Evolutionary conservation across 2,329 filamentous ascomycete genomes (phyloP).

Genomic region (Sporothrix pseudoabietina): DNA sequence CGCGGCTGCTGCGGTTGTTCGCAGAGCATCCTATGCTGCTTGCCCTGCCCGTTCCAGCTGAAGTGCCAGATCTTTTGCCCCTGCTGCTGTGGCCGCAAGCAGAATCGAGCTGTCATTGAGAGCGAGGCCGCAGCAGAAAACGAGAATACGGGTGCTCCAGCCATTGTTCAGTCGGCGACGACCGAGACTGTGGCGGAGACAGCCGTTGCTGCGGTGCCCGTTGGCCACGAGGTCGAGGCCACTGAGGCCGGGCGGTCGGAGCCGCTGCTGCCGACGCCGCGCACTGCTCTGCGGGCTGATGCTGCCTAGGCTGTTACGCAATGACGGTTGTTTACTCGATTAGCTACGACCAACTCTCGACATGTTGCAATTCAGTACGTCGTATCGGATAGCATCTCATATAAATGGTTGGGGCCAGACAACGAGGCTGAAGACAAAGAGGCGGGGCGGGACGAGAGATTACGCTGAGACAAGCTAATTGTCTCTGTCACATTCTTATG

Average conservation of each 20-base stretch:
- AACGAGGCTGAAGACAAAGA: not conserved
- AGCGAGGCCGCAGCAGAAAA: too few species aligned
- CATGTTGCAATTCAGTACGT: too few species aligned
- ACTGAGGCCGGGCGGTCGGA: not conserved
- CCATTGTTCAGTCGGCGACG: not conserved
- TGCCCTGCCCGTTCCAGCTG: not conserved
- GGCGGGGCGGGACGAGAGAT: not conserved
- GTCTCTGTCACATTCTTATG: not conserved
- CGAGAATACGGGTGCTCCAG: not conserved
- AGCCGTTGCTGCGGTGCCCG: not conserved
- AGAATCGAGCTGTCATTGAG: not conserved
- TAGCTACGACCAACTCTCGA: too few species aligned
- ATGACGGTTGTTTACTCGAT: too few species aligned
- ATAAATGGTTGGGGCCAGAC: not conserved
- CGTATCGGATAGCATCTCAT: not conserved
- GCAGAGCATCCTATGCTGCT: not conserved
- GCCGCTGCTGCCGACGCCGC: not conserved
- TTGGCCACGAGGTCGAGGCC: not conserved
- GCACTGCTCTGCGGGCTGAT: not conserved
- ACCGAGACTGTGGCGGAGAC: not conserved
- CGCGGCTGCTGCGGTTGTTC: constrained; percentile 5
- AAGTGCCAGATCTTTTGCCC: not conserved
- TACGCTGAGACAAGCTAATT: not conserved
- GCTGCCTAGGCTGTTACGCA: not conserved
- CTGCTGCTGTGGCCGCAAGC: not conserved